phyloP scores from a whole-genome alignment of 2,329 filamentous ascomycete species.

The Pyrenochaeta sp. region DNA sequence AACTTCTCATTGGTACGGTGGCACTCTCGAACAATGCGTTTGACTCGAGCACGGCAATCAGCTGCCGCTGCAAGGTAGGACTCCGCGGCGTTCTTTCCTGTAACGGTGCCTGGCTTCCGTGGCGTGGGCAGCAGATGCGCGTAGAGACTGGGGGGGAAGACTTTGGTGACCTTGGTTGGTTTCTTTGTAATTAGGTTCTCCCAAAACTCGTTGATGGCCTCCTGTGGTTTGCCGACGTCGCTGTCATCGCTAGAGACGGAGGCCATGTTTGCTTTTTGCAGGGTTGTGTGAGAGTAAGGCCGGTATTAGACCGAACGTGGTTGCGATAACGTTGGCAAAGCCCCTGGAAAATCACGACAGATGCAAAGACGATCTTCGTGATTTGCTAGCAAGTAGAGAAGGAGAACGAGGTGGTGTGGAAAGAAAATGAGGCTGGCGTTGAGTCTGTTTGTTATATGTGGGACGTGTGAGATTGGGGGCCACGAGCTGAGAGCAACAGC shows the following conservation, averaged over 20 bases:
- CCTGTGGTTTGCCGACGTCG: conserved; percentile 59
- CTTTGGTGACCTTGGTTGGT: conserved; percentile 74
- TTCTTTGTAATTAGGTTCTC: conserved; percentile 69
- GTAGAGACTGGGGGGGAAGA: conserved; percentile 72
- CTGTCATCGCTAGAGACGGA: conserved; percentile 24
- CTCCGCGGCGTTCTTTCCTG: conserved; percentile 67
- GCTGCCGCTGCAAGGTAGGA: conserved; percentile 76
- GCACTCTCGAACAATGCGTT: conserved; percentile 67
- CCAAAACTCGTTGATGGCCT: conserved; percentile 76
- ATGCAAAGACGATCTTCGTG: no score
- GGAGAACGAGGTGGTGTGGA: neutral
- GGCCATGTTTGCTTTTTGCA: conserved; percentile 22
- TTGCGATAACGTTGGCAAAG: no score
- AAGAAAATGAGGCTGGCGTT: conserved; percentile 1
- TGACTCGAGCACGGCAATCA: conserved; percentile 69
- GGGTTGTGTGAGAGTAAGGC: no score
- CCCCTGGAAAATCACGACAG: no score
- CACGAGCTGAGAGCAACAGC: conserved; percentile 1
- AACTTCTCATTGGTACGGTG: conserved; percentile 83
- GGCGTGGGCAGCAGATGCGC: conserved; percentile 53
- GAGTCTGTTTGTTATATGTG: conserved; percentile 7
- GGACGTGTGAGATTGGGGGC: conserved; percentile 14
- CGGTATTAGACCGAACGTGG: no score
- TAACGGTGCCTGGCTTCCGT: conserved; percentile 57
- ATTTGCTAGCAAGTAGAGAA: neutral